Conservation (phyloP, 768 basidiomycete species). For the Tricholoma sp. region DNA sequence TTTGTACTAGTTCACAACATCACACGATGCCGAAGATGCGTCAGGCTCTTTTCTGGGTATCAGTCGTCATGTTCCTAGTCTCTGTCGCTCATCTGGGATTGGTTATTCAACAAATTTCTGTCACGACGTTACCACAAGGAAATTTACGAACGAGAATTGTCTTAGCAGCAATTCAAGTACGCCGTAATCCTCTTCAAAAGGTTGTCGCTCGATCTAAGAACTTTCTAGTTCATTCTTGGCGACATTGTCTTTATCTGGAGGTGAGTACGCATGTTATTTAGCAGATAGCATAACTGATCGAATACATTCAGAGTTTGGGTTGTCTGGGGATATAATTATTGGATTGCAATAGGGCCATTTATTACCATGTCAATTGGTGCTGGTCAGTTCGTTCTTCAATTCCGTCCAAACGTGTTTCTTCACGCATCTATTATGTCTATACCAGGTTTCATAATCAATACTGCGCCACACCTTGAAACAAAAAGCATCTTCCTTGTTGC, state of each 20-base stretch:
- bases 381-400: background rate
- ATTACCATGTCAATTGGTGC: slow-evolving; percentile 6
- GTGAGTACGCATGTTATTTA: background rate
- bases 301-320: slow-evolving; percentile 10
- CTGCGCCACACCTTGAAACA: slow-evolving; percentile 1
- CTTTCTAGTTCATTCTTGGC: slow-evolving; percentile 9
- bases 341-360: slow-evolving; percentile 7
- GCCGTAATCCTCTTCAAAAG: background rate
- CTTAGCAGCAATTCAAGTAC: slow-evolving; percentile 4
- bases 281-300: background rate
- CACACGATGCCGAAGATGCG: slow-evolving; percentile 3
- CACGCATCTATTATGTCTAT: too few species aligned
- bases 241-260: slow-evolving; percentile 16
- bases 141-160: slow-evolving; percentile 3
- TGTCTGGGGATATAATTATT: slow-evolving; percentile 12
- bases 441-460: slow-evolving; percentile 7
- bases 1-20: background rate
- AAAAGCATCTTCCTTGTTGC: slow-evolving; percentile 6
- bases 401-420: background rate
- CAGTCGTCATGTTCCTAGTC: slow-evolving; percentile 10
- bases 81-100: slow-evolving; percentile 7
- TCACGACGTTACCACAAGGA: background rate
- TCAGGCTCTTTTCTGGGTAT: slow-evolving; percentile 5
- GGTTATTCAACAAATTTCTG: slow-evolving; percentile 5
- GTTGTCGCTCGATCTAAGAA: background rate